Evolutionary conservation across 495 filamentous ascomycete species (phyloP).

Genomic region (Podospora comata): DNA sequence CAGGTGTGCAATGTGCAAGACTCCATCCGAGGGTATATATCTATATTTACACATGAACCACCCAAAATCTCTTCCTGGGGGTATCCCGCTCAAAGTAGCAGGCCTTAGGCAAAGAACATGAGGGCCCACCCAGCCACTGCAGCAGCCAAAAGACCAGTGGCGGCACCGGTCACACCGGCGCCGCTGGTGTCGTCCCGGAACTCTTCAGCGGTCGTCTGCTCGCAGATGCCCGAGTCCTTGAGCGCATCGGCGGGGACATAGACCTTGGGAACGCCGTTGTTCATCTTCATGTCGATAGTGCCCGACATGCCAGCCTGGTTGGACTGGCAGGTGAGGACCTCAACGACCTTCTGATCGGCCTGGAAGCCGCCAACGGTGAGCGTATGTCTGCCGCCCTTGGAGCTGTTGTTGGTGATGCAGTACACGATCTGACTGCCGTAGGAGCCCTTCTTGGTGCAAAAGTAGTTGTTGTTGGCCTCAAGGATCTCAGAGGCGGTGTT

Average conservation of each 20-base stretch:
- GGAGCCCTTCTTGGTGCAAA: constrained; percentile 66
- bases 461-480: constrained; percentile 51
- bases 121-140: constrained; percentile 18
- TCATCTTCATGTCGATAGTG: constrained; percentile 25
- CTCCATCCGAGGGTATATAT: not conserved
- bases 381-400: constrained; percentile 17
- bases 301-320: constrained; percentile 26
- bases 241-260: constrained; percentile 19
- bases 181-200: constrained; percentile 16
- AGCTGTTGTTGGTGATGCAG: constrained; percentile 36
- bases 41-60: not conserved
- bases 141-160: constrained; percentile 20
- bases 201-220: constrained; percentile 17
- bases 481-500: constrained; percentile 53
- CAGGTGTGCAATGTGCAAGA: not conserved
- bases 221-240: constrained; percentile 27
- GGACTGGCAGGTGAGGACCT: constrained; percentile 28
- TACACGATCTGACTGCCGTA: constrained; percentile 46
- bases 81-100: not conserved
- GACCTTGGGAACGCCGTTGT: constrained; percentile 29
- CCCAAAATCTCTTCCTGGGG: not conserved
- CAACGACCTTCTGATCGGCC: constrained; percentile 28
- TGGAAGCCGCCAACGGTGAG: constrained; percentile 27
- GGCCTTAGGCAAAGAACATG: constrained; percentile 21
- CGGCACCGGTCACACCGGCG: constrained; percentile 4